Conservation (phyloP, 2,329 filamentous ascomycete species). For the Cladosporium halotolerans region DNA sequence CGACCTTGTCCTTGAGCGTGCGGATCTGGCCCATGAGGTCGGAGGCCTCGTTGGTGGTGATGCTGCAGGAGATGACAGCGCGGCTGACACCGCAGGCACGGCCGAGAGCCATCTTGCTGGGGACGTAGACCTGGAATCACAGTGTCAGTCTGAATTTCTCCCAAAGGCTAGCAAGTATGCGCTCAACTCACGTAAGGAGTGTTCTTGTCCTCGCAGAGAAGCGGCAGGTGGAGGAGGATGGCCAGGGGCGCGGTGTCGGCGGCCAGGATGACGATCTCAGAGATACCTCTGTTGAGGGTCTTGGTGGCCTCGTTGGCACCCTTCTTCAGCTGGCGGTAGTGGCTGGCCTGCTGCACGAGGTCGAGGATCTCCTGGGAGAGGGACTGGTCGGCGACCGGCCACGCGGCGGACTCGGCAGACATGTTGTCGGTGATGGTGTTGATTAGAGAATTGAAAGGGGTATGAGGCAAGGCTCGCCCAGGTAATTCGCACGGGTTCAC, state of each 20-base stretch:
- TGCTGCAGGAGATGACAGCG: conserved; percentile 77
- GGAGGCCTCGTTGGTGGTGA: conserved; percentile 86
- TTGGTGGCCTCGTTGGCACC: conserved; percentile 67
- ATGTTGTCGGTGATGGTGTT: conserved; percentile 15
- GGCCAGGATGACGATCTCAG: conserved; percentile 81
- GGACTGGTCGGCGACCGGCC: conserved; percentile 43
- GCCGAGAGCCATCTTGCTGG: conserved; percentile 74
- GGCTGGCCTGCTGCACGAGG: conserved; percentile 57
- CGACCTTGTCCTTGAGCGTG: conserved; percentile 87
- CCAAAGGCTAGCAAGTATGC: background rate
- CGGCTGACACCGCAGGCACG: conserved; percentile 84
- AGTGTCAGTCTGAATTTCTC: background rate
- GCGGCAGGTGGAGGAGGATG: conserved; percentile 81
- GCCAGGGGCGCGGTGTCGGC: conserved; percentile 82
- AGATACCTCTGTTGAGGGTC: conserved; percentile 83
- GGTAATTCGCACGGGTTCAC: conserved; percentile 26
- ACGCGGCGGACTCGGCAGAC: conserved; percentile 45
- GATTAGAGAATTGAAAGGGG: conserved; percentile 16
- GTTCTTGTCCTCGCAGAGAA: conserved; percentile 74
- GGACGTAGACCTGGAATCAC: conserved; percentile 33
- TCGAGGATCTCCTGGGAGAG: conserved; percentile 43
- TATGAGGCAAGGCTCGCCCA: conserved; percentile 27
- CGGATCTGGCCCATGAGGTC: conserved; percentile 85
- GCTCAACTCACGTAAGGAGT: conserved; percentile 47
- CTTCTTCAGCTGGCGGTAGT: conserved; percentile 71